Percentiles rank a stretch among this genome's conserved stretches.
These are phyloP conservation scores for Stachybotrys echinatus DNA, from an alignment of 2,329 filamentous ascomycete species.

Conservation along the genomic window DNA sequence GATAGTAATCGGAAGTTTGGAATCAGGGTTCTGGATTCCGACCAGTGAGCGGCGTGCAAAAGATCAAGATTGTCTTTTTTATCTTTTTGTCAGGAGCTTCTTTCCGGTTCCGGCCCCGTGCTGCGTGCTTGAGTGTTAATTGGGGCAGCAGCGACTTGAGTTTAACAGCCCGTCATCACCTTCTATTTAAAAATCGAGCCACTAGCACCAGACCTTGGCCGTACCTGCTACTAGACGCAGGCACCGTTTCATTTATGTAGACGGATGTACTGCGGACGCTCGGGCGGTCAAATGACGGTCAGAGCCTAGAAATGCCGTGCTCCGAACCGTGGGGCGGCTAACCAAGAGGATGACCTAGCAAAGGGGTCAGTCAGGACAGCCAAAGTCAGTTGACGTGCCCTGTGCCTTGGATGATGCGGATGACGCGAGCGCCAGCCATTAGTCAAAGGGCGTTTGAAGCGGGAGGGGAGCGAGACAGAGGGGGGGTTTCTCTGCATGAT, in stretches of 20 bases:
- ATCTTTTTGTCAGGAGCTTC: neutral
- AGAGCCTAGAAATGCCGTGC: neutral
- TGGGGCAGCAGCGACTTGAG: neutral
- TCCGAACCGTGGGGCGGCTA: neutral
- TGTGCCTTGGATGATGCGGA: neutral
- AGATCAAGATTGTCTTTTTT: no score
- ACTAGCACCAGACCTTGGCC: no score
- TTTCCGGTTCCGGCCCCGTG: neutral
- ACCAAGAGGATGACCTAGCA: neutral
- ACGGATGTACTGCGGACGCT: no score
- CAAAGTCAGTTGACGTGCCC: slow-evolving; percentile 1
- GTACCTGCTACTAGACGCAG: no score
- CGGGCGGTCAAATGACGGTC: neutral
- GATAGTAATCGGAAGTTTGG: neutral
- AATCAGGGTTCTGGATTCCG: neutral
- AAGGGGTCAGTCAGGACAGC: no score
- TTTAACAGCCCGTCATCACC: no score
- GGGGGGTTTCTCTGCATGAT: no score
- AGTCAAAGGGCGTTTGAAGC: neutral
- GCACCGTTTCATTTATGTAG: no score
- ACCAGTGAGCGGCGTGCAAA: neutral
- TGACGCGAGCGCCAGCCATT: neutral
- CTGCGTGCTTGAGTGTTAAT: no score
- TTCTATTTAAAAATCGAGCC: no score
- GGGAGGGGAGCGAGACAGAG: no score